These are phyloP conservation scores for Suillus subaureus DNA, from an alignment of 768 basidiomycete genomes.

Conservation along the genomic window DNA sequence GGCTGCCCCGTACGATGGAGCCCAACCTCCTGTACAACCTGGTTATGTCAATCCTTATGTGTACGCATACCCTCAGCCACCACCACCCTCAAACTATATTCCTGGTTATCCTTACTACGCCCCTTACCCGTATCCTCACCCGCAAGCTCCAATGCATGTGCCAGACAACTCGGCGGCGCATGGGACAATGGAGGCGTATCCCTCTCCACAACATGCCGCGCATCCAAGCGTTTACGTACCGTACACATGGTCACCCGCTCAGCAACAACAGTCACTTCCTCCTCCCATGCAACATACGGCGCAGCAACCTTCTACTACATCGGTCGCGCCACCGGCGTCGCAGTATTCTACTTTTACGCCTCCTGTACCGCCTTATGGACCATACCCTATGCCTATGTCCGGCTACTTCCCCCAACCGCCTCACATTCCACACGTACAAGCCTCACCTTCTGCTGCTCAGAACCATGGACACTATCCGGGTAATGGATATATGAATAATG, in stretches of 20 bases:
- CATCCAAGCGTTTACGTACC: constrained; percentile 32
- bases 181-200: constrained; percentile 34
- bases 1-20: constrained; percentile 30
- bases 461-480: constrained; percentile 30
- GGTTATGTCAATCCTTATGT: constrained; percentile 36
- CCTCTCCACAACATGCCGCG: constrained; percentile 35
- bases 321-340: constrained; percentile 32
- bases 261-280: constrained; percentile 34
- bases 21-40: constrained; percentile 33
- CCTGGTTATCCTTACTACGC: constrained; percentile 44
- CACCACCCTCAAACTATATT: constrained; percentile 40
- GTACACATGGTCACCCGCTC: constrained; percentile 32
- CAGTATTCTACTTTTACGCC: constrained; percentile 36
- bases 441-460: constrained; percentile 27
- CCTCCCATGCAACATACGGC: constrained; percentile 44
- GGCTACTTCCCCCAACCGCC: constrained; percentile 38
- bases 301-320: constrained; percentile 33
- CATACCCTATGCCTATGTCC: constrained; percentile 37
- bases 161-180: constrained; percentile 34
- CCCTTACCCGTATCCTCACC: constrained; percentile 53
- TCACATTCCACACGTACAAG: constrained; percentile 29
- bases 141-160: constrained; percentile 43
- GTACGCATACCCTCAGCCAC: constrained; percentile 46
- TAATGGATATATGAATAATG: constrained; percentile 30
- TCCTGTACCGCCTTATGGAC: constrained; percentile 33